Conservation (phyloP, 2,329 filamentous ascomycete species). For the Fusarium tanahbumbuense region DNA sequence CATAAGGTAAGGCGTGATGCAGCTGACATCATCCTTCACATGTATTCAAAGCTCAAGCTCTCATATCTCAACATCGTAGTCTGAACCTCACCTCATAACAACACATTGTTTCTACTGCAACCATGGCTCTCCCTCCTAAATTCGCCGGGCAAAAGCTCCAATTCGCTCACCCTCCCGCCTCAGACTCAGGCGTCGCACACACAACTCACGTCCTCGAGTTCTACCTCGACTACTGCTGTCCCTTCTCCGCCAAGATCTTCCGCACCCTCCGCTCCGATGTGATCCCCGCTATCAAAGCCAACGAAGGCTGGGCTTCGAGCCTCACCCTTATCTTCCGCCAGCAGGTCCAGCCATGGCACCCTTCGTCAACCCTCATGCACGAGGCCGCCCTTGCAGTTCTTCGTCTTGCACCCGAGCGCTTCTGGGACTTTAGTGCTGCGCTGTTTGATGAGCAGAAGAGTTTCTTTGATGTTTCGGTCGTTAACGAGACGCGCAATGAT, state of each 20-base stretch:
- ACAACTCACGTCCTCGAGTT: slow-evolving; percentile 71
- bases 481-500: slow-evolving; percentile 84
- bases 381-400: slow-evolving; percentile 88
- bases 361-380: slow-evolving; percentile 81
- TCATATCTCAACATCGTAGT: not conserved
- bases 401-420: slow-evolving; percentile 74
- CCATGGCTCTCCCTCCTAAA: slow-evolving; percentile 81
- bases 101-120: not conserved
- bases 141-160: slow-evolving; percentile 78
- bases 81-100: not conserved
- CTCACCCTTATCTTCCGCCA: slow-evolving; percentile 87
- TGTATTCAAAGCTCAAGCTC: slow-evolving; percentile 13
- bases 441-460: slow-evolving; percentile 75
- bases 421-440: slow-evolving; percentile 81
- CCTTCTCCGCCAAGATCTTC: slow-evolving; percentile 77
- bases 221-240: slow-evolving; percentile 92
- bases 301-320: slow-evolving; percentile 65
- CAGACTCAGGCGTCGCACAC: slow-evolving; percentile 53
- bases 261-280: slow-evolving; percentile 77
- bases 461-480: slow-evolving; percentile 87
- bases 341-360: slow-evolving; percentile 96
- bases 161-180: slow-evolving; percentile 55
- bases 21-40: slow-evolving; percentile 33
- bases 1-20: slow-evolving; percentile 27
- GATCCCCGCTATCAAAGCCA: slow-evolving; percentile 70